Conservation (phyloP, 331 rosid genomes). For the Acacia concinna region DNA sequence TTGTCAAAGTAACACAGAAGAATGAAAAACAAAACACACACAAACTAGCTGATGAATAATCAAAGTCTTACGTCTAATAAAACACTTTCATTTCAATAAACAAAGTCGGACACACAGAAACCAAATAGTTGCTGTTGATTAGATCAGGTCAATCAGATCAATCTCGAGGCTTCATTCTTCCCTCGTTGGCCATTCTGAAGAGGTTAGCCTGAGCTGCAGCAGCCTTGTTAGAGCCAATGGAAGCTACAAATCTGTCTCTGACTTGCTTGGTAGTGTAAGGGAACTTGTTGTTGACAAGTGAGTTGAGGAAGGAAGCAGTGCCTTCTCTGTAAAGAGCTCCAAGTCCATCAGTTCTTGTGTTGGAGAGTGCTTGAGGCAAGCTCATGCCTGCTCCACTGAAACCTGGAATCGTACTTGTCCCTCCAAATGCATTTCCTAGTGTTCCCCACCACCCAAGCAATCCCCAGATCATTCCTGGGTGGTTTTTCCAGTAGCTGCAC, state of each 20-base stretch:
- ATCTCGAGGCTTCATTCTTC: constrained; percentile 53
- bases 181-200: constrained; percentile 90
- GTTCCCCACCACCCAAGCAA: constrained; percentile 92
- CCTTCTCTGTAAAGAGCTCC: constrained; percentile 84
- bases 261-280: constrained; percentile 76
- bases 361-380: constrained; percentile 79
- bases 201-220: constrained; percentile 68
- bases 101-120: constrained; percentile 4
- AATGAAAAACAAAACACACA: constrained; percentile 33
- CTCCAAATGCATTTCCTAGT: constrained; percentile 71
- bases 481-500: constrained; percentile 79
- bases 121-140: constrained; percentile 2
- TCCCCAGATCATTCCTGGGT: constrained; percentile 83
- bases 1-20: constrained; percentile 28
- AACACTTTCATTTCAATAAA: constrained; percentile 24
- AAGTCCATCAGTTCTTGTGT: constrained; percentile 74
- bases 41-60: constrained; percentile 6
- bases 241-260: constrained; percentile 55
- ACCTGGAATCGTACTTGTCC: constrained; percentile 51
- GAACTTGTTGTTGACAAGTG: constrained; percentile 69
- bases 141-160: constrained; percentile 14
- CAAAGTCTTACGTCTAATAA: constrained; percentile 13
- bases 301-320: constrained; percentile 77
- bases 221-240: constrained; percentile 68
- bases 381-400: constrained; percentile 50